Evolutionary conservation across 257 asterid genomes (phyloP), one percentile per base, ranked within the genome.

Genomic region (Fraxinus excelsior): DNA sequence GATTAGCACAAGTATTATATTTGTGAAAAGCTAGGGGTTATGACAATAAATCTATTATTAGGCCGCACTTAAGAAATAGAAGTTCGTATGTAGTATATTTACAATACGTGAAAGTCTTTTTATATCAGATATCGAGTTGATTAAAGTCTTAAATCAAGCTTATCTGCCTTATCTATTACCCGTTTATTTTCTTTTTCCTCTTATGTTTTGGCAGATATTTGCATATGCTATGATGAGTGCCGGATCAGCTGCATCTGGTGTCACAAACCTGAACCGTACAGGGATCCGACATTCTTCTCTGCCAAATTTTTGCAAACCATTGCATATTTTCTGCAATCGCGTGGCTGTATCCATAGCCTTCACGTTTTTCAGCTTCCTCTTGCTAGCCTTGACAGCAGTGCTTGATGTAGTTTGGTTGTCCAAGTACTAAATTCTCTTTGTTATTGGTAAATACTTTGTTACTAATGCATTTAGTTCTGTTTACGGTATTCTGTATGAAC

Each of bases 161-260:
- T 4, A 14, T 14, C 7, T 44, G n/a, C n/a, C 56, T 13, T 44
- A n/a, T 44, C 0, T 44, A 13, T 44, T 7, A 37, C 12, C 42
- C 12, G 12, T 37, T 37, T 37, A 37, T 42, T 42, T 42, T 14
- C 14, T 14, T 46, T 46, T 14, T 3, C 56, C 2, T 16, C n/a
- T 60, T 44, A 5, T 23, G 18, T 11, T 46, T 5, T 32, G 76
- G 84, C 81, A 94, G 98, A 75, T 94, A 58, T 88, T 94, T 80
- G 92, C 94, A 4, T 91, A 83, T 68, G 96, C 89, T 2, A 60
- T 87, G 93, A 88, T 94, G 89, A 91, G 98, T 37, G 98, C 94
- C 13, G 97, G 93, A 83, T 94, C 98, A 28, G 97, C 98, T 18
- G 93, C 97, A 13, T 85, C 97, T 0, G 96, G 98, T 0, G 97